Conservation (phyloP, 1,139 yeast species). For the Blastobotrys illinoisensis region DNA sequence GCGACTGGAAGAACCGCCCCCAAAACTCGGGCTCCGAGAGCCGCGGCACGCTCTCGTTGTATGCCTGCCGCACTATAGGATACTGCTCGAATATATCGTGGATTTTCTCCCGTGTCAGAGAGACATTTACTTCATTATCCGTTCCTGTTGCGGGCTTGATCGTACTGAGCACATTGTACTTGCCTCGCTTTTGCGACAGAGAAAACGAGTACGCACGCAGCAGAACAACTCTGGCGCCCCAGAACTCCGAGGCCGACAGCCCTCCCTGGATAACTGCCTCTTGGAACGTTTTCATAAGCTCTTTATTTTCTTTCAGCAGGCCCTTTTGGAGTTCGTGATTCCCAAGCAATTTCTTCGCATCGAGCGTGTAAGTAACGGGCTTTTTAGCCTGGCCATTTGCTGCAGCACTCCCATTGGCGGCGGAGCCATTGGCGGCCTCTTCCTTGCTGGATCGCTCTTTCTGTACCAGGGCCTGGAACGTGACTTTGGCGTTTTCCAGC, state of each 20-base stretch:
- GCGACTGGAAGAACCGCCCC: conserved; percentile 93
- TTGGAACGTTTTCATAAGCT: conserved; percentile 70
- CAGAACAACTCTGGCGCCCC: conserved; percentile 79
- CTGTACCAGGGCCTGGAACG: conserved; percentile 59
- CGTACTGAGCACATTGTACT: conserved; percentile 88
- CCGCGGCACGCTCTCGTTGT: conserved; percentile 84
- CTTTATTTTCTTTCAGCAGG: conserved; percentile 62
- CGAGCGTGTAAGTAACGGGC: conserved; percentile 29
- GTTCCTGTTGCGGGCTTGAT: conserved; percentile 83
- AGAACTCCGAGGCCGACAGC: conserved; percentile 74
- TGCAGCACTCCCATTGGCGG: conserved; percentile 20
- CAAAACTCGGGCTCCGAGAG: conserved; percentile 88
- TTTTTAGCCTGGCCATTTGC: conserved; percentile 25
- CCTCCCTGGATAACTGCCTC: conserved; percentile 82
- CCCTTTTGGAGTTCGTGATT: conserved; percentile 77
- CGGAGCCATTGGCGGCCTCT: conserved; percentile 42
- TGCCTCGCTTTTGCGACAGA: conserved; percentile 80
- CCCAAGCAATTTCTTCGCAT: conserved; percentile 44
- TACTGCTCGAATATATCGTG: conserved; percentile 88
- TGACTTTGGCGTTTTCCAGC: conserved; percentile 67
- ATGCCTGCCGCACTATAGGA: conserved; percentile 88
- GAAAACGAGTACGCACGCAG: conserved; percentile 83
- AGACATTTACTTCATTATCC: conserved; percentile 72
- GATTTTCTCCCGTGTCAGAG: conserved; percentile 85
- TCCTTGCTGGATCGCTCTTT: conserved; percentile 43